Base-by-base conservation (phyloP, 148 eudicot species). In the Polygonum aviculare region DNA sequence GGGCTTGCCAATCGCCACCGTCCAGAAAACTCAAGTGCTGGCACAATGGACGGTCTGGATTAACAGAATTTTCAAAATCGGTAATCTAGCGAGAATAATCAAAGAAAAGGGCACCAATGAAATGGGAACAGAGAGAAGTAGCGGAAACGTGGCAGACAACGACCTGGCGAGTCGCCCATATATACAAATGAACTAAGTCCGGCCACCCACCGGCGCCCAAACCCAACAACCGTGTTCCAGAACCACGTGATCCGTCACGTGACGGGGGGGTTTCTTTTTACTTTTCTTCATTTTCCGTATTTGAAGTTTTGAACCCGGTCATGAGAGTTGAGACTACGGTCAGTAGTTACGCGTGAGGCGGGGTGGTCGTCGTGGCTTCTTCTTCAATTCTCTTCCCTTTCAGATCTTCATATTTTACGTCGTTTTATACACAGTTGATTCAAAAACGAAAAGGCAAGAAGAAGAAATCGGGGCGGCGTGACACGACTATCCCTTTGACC, bases 401-500 rank as follows among this genome's bases (percentile, higher is more conserved):
- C 63, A 57, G 33, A 57, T 59, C 33, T 21, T 21, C 18, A 12
- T 52, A 52, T 18, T 52, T 16, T 18, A n/a, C 8, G 7, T 57
- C 21, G 7, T 57, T 21, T 21, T 57, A n/a, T 9, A 57, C 10
- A 57, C 31, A 26, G 31, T 26, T 26, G 0, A 0, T 57, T 57
- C 19, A 19, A 57, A n/a, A 57, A 57, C 2, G 50, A 10, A 38
- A 71, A 71, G 33, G 26, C 26, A n/a, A 0, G 31, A 2, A 67
- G 41, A 21, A 22, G 0, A 44, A 49, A 63, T 35, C 55, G 62
- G 73, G 48, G 69, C 65, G 77, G 83, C 83, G 75, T 74, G 55
- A 69, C 83, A 74, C 75, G 45, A 63, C 49, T 76, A 75, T 74
- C 78, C 75, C 59, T 73, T 77, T 63, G 77, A 80, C 79, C 74